These are phyloP conservation scores for Leucoagaricus sp. DNA, from an alignment of 1,284 basidiomycete species.

Conservation along the genomic window DNA sequence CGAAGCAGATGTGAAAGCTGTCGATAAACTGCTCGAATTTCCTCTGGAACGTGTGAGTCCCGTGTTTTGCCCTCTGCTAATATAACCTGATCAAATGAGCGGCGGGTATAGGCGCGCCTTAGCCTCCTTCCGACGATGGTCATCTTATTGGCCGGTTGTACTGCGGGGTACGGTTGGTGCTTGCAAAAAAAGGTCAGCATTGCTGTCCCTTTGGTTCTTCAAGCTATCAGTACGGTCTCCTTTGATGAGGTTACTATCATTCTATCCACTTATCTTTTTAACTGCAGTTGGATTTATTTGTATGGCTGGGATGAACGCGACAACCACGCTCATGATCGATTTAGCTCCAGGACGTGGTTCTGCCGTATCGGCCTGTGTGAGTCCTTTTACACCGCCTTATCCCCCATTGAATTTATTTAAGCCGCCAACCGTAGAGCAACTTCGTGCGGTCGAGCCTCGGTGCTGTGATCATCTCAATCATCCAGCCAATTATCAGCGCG, in stretches of 20 bases:
- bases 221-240: slow-evolving; percentile 50
- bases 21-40: slow-evolving; percentile 8
- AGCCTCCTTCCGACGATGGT: slow-evolving; percentile 44
- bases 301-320: slow-evolving; percentile 33
- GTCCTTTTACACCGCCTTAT: slow-evolving; percentile 8
- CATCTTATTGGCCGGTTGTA: slow-evolving; percentile 40
- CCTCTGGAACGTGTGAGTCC: slow-evolving; percentile 9
- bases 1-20: neutral
- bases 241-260: slow-evolving; percentile 12
- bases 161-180: slow-evolving; percentile 70
- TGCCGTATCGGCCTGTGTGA: slow-evolving; percentile 29
- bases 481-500: slow-evolving; percentile 44
- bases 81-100: neutral
- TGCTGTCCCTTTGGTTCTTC: slow-evolving; percentile 58
- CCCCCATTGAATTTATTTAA: no score
- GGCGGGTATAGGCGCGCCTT: slow-evolving; percentile 41
- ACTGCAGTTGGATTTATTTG: slow-evolving; percentile 49
- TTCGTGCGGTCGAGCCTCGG: slow-evolving; percentile 50
- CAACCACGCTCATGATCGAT: slow-evolving; percentile 44
- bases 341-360: slow-evolving; percentile 39
- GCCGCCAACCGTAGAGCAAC: slow-evolving; percentile 40
- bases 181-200: slow-evolving; percentile 51
- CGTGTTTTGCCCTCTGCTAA: neutral
- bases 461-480: slow-evolving; percentile 46
- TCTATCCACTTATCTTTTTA: neutral